These are phyloP conservation scores for Laetiporus sulphureus DNA, from an alignment of 1,284 basidiomycete genomes.

Conservation along the genomic window DNA sequence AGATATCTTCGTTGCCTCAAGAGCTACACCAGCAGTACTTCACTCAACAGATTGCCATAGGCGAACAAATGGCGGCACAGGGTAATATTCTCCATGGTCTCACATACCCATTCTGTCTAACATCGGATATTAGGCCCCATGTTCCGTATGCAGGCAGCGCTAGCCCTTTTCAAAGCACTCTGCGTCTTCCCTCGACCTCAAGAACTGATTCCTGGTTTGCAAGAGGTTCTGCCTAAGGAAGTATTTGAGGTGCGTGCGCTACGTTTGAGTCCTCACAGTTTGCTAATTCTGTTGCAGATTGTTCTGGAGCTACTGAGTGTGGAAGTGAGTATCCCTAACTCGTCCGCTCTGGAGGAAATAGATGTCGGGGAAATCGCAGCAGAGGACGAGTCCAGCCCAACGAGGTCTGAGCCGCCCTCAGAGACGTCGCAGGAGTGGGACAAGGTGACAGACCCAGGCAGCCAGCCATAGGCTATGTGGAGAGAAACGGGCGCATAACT, in stretches of 20 bases:
- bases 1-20: conserved; percentile 59
- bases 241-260: conserved; percentile 65
- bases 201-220: conserved; percentile 89
- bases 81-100: conserved; percentile 40
- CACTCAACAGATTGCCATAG: conserved; percentile 83
- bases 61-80: conserved; percentile 78
- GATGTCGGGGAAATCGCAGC: conserved; percentile 31
- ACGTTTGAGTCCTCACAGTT: conserved; percentile 1
- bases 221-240: conserved; percentile 84
- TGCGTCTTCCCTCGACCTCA: conserved; percentile 92
- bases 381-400: conserved; percentile 50
- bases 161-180: conserved; percentile 90
- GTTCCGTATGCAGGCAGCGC: conserved; percentile 75
- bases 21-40: conserved; percentile 86
- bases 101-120: conserved; percentile 1
- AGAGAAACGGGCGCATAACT: conserved; percentile 5
- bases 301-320: conserved; percentile 85
- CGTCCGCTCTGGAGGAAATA: conserved; percentile 29
- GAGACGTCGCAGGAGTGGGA: conserved; percentile 85
- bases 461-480: conserved; percentile 36
- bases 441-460: conserved; percentile 46
- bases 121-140: conserved; percentile 50
- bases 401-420: conserved; percentile 61
- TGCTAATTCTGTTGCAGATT: conserved; percentile 37
- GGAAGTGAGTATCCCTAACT: conserved; percentile 73